A percentile compares a stretch with the other conserved stretches of the same genome.
Conservation (phyloP, 2,329 filamentous ascomycete genomes). For the Diplodia intermedia region DNA sequence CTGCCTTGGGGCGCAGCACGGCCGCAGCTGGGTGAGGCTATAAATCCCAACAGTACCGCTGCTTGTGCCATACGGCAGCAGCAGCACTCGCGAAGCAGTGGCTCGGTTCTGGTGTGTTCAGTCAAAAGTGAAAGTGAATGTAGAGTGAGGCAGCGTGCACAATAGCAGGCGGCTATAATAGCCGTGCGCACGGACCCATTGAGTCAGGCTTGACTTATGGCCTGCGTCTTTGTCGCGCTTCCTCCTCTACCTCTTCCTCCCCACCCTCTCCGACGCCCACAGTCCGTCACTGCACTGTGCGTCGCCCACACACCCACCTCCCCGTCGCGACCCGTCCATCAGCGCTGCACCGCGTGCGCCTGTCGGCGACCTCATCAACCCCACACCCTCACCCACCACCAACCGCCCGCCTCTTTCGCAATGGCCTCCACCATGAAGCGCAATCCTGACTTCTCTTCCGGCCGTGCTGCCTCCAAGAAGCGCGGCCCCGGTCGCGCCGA, state of each 20-base stretch:
- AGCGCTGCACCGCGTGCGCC: background rate
- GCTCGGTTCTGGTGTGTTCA: background rate
- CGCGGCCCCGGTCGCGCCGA: constrained; percentile 52
- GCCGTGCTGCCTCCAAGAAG: constrained; percentile 12
- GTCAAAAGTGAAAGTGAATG: constrained; percentile 1
- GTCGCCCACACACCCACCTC: background rate
- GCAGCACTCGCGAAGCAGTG: background rate
- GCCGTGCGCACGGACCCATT: background rate
- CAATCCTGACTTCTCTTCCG: background rate
- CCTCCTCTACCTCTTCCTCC: constrained; percentile 15
- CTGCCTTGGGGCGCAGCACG: background rate
- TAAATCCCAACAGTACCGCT: background rate
- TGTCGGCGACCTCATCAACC: background rate
- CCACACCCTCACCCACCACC: background rate
- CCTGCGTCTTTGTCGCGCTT: constrained; percentile 20
- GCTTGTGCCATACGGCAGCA: background rate
- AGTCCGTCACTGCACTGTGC: constrained; percentile 7
- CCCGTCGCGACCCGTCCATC: background rate
- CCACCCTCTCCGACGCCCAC: constrained; percentile 11
- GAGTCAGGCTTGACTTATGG: constrained; percentile 3
- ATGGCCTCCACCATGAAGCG: constrained; percentile 31
- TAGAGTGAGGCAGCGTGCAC: background rate
- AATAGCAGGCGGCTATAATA: background rate
- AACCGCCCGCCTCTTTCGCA: background rate
- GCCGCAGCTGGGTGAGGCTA: background rate